Evolutionary conservation across 1,139 yeast species (phyloP).

Genomic region (Yamadazyma oceani): DNA sequence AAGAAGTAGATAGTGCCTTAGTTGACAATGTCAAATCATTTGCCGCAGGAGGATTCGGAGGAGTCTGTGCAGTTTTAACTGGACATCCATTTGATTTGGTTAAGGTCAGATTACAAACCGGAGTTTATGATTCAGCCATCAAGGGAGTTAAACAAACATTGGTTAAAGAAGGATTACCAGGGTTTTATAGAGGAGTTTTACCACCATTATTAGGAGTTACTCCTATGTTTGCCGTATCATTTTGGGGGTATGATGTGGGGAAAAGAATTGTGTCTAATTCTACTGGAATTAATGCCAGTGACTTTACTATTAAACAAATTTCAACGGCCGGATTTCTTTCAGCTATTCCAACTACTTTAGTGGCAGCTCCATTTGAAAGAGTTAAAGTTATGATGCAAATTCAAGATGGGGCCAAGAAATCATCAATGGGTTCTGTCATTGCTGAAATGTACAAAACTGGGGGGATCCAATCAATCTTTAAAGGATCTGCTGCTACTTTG

Average conservation of each 20-base stretch:
- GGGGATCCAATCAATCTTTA: slow-evolving; percentile 80
- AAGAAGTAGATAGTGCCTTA: slow-evolving; percentile 50
- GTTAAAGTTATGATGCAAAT: slow-evolving; percentile 92
- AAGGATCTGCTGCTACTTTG: slow-evolving; percentile 88
- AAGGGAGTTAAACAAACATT: slow-evolving; percentile 71
- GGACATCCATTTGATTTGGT: slow-evolving; percentile 96
- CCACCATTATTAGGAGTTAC: slow-evolving; percentile 95
- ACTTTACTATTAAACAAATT: slow-evolving; percentile 65
- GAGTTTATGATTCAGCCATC: slow-evolving; percentile 58
- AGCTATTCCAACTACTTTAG: slow-evolving; percentile 91
- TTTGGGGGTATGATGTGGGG: slow-evolving; percentile 98
- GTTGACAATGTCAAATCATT: slow-evolving; percentile 69
- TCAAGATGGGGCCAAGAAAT: slow-evolving; percentile 55
- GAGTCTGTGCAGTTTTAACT: slow-evolving; percentile 71
- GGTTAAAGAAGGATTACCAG: slow-evolving; percentile 69
- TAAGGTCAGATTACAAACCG: slow-evolving; percentile 87
- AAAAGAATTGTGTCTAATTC: slow-evolving; percentile 62
- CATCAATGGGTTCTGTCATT: slow-evolving; percentile 60
- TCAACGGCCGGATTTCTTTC: slow-evolving; percentile 95
- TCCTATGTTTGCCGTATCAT: slow-evolving; percentile 97
- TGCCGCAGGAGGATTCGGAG: slow-evolving; percentile 80
- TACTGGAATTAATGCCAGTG: slow-evolving; percentile 39
- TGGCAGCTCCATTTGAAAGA: slow-evolving; percentile 96
- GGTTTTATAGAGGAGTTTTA: slow-evolving; percentile 82
- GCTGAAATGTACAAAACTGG: slow-evolving; percentile 75